These are phyloP conservation scores for Cephaloascus albidus DNA, from an alignment of 805 yeast genomes.

Conservation along the genomic window DNA sequence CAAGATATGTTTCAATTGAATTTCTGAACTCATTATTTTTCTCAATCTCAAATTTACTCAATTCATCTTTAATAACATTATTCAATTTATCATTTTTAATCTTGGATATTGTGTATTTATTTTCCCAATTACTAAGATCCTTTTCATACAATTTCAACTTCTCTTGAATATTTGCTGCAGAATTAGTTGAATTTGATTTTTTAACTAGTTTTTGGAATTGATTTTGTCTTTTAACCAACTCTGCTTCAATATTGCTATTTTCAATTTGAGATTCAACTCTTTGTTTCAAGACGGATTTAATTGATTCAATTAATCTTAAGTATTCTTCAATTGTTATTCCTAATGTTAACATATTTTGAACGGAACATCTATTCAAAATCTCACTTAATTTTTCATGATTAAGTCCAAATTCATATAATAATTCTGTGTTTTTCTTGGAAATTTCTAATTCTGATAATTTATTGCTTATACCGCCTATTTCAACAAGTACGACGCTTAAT, in stretches of 20 bases:
- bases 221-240: conserved; percentile 36
- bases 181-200: conserved; percentile 38
- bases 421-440: conserved; percentile 51
- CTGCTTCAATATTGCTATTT: conserved; percentile 37
- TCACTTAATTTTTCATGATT: conserved; percentile 66
- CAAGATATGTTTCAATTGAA: conserved; percentile 83
- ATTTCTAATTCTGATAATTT: conserved; percentile 69
- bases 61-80: conserved; percentile 56
- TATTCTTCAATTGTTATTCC: conserved; percentile 89
- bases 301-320: conserved; percentile 64
- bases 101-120: conserved; percentile 42
- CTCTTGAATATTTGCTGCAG: conserved; percentile 40
- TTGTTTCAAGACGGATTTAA: conserved; percentile 64
- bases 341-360: conserved; percentile 79
- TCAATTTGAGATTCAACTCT: conserved; percentile 49
- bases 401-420: conserved; percentile 62
- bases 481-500: conserved; percentile 57
- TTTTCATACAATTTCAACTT: conserved; percentile 46
- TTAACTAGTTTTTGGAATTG: conserved; percentile 36
- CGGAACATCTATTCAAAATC: conserved; percentile 63
- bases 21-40: conserved; percentile 79
- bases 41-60: conserved; percentile 62
- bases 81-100: conserved; percentile 56
- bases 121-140: conserved; percentile 50
- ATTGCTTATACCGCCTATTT: conserved; percentile 44